Percentiles rank a stretch among this genome's conserved stretches.
phyloP scores from a whole-genome alignment of 768 basidiomycete genomes.

The Coprinopsis marcescibilis region DNA sequence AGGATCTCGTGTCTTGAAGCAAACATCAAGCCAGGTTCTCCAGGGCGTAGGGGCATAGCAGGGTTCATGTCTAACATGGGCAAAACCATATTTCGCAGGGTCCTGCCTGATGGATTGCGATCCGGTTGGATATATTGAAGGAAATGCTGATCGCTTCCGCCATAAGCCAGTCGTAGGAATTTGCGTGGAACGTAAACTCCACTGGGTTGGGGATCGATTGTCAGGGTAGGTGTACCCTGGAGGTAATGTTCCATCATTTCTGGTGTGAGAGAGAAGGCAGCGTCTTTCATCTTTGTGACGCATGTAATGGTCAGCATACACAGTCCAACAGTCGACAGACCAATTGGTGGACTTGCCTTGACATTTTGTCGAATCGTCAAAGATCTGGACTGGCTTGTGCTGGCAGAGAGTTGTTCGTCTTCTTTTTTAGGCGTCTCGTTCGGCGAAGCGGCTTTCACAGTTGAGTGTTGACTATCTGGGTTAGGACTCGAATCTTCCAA shows the following conservation, averaged over 20 bases:
- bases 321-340: too few species aligned
- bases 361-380: too few species aligned
- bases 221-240: background rate
- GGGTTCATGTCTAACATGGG: conserved; percentile 19
- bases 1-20: conserved; percentile 23
- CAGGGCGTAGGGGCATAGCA: conserved; percentile 19
- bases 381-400: too few species aligned
- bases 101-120: conserved; percentile 12
- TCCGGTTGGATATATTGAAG: conserved; percentile 13
- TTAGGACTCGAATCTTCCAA: too few species aligned
- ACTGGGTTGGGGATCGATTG: background rate
- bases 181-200: conserved; percentile 10
- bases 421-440: too few species aligned
- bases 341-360: too few species aligned
- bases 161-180: conserved; percentile 15
- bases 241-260: background rate
- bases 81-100: background rate
- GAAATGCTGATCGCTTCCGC: conserved; percentile 15
- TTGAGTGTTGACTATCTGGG: too few species aligned
- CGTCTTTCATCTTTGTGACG: conserved; percentile 7
- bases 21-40: conserved; percentile 23
- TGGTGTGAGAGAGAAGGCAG: background rate
- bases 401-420: too few species aligned
- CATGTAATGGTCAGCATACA: too few species aligned
- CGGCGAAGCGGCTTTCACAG: too few species aligned